Evolutionary conservation across 768 basidiomycete genomes (phyloP).

Genomic region (Macrolepiota albuminosa): DNA sequence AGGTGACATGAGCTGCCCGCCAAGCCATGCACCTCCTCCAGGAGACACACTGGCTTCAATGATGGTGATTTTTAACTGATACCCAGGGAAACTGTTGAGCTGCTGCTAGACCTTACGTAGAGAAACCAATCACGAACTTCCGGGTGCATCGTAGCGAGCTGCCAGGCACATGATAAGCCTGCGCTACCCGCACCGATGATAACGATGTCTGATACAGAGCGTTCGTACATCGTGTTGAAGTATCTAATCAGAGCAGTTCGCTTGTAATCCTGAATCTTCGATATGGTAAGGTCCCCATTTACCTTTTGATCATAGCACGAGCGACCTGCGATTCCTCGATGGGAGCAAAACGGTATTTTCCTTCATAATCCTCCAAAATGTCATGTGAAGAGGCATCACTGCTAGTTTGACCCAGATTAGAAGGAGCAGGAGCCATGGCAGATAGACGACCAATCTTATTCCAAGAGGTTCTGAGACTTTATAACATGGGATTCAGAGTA

Average conservation of each 20-base stretch:
- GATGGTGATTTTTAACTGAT: slow-evolving; percentile 47
- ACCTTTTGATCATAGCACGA: slow-evolving; percentile 74
- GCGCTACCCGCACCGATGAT: slow-evolving; percentile 71
- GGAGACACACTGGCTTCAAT: slow-evolving; percentile 79
- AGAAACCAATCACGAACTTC: slow-evolving; percentile 37
- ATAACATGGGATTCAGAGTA: not conserved
- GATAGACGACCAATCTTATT: not conserved
- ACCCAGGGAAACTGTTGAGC: not conserved
- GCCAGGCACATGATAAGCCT: slow-evolving; percentile 72
- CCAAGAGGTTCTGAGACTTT: not conserved
- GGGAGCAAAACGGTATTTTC: slow-evolving; percentile 64
- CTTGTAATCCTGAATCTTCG: not conserved
- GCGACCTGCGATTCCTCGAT: slow-evolving; percentile 75
- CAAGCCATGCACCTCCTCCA: slow-evolving; percentile 75
- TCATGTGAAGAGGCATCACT: slow-evolving; percentile 24
- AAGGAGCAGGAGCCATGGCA: slow-evolving; percentile 12
- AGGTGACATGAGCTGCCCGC: slow-evolving; percentile 73
- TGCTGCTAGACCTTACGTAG: not conserved
- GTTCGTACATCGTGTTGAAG: slow-evolving; percentile 69
- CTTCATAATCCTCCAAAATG: slow-evolving; percentile 51
- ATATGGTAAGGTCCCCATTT: not conserved
- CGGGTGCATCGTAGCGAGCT: slow-evolving; percentile 60
- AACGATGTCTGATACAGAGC: slow-evolving; percentile 71
- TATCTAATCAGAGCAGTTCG: slow-evolving; percentile 39
- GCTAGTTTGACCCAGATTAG: slow-evolving; percentile 6